A percentile compares a stretch with the other conserved stretches of the same genome.
Conservation (phyloP, 805 yeast species). For the Vanderwaltozyma yarrowii region DNA sequence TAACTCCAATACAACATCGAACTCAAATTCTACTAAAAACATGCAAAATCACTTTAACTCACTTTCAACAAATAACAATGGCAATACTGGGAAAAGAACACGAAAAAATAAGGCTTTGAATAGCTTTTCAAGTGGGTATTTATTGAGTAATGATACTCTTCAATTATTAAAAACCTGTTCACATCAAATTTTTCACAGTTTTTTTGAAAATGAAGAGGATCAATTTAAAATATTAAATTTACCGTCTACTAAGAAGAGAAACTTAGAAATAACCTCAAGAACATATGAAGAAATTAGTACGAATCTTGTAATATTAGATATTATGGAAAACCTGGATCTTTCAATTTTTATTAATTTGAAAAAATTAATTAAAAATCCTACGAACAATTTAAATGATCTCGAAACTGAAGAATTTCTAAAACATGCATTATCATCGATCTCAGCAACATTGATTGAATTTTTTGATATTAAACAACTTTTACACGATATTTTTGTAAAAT, state of each 20-base stretch:
- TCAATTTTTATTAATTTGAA: slow-evolving; percentile 19
- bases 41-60: too few relatives aligned
- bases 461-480: slow-evolving; percentile 59
- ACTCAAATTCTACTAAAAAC: too few relatives aligned
- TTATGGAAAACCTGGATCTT: slow-evolving; percentile 20
- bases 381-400: slow-evolving; percentile 4
- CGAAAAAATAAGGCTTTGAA: background rate
- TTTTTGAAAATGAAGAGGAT: background rate
- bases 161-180: slow-evolving; percentile 7
- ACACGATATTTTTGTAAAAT: slow-evolving; percentile 45
- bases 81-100: background rate
- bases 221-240: background rate
- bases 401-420: slow-evolving; percentile 21
- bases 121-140: slow-evolving; percentile 4
- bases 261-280: slow-evolving; percentile 16
- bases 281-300: slow-evolving; percentile 20
- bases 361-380: slow-evolving; percentile 13
- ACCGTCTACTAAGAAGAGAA: slow-evolving; percentile 2
- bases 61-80: background rate
- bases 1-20: background rate
- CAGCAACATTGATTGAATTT: slow-evolving; percentile 43
- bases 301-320: slow-evolving; percentile 13
- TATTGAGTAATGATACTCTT: slow-evolving; percentile 20
- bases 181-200: background rate
- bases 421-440: slow-evolving; percentile 14